Base-by-base conservation (phyloP, 2,329 filamentous ascomycete genomes). In the Cryoendolithus antarcticus region DNA sequence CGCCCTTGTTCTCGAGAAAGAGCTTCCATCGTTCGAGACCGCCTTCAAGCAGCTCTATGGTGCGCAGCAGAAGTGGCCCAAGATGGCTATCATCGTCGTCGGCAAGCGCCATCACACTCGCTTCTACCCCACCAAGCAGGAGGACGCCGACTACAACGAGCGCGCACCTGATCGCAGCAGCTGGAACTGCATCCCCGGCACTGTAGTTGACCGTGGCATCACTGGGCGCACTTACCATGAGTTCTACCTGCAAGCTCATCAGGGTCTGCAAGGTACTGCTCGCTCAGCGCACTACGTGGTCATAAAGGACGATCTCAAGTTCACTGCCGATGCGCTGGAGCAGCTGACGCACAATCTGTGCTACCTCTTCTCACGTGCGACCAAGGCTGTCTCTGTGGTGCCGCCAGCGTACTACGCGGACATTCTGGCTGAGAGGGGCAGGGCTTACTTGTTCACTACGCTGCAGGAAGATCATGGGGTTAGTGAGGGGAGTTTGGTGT, bases 341-440 rank as follows among this genome's bases (percentile, higher is more conserved):
- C 70, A 71, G 47, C 64, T 83, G 41, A 93, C 84, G 0, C 81
- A 86, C 54, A 76, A 82, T 38, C 67, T 93, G 54, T 91, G 84
- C 60, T 89, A 93, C 57, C 65, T 85, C 0, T 94, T 82, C 53
- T 84, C 83, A 7, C 76, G 88, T 3, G 85, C 86, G 0, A 91
- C 85, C n/a, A 88, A 86, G 58, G 80, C 86, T 0, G 85, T 94
- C 35, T 86, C 81, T 52, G 77, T 93, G 48, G 91, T 82, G 50
- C 85, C 88, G 0, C 84, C 86, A 0, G 86, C 86, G 0, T 93
- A 94, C 65, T 94, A 93, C 53, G 86, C 88, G 0, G 86, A 94
- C 57, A 67, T 93, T 21, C 74, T 89, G 2, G 91, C 84, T 55
- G 82, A 85, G 46, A 72, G 86, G 3, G 80, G 82, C 0, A 69